Evolutionary conservation across 2,329 filamentous ascomycete genomes (phyloP).

Genomic region (Sporothrix brasiliensis): DNA sequence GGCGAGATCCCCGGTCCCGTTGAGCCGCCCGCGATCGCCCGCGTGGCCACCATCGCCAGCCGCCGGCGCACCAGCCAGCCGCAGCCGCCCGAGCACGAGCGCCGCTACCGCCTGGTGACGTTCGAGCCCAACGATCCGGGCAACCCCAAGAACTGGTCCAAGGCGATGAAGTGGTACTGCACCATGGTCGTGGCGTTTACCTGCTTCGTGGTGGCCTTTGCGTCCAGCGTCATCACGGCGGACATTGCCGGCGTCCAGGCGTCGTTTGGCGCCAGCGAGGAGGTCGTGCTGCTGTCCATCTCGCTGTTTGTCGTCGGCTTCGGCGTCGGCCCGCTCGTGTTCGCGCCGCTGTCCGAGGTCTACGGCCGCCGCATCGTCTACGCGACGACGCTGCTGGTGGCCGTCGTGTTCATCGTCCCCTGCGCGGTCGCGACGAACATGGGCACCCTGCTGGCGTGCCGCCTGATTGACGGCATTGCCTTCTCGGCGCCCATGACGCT

Average conservation of each 20-base stretch:
- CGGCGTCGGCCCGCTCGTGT: conserved; percentile 76
- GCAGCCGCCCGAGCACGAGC: conserved; percentile 29
- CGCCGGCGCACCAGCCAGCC: conserved; percentile 31
- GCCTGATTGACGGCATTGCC: conserved; percentile 78
- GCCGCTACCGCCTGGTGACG: conserved; percentile 57
- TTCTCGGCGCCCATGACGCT: conserved; percentile 87
- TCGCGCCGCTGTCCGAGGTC: conserved; percentile 77
- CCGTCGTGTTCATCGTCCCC: conserved; percentile 78
- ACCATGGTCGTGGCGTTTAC: conserved; percentile 82
- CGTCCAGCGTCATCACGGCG: conserved; percentile 75
- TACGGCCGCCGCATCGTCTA: conserved; percentile 74
- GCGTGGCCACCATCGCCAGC: conserved; percentile 40
- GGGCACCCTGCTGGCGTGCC: conserved; percentile 72
- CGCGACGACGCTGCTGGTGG: conserved; percentile 65
- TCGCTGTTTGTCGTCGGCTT: conserved; percentile 81
- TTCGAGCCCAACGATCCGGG: conserved; percentile 72
- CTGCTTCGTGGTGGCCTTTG: conserved; percentile 73
- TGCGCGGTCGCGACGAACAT: conserved; percentile 78
- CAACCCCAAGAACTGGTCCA: conserved; percentile 86
- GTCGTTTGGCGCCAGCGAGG: conserved; percentile 68
- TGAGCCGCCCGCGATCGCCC: conserved; percentile 51
- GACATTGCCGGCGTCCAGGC: conserved; percentile 66
- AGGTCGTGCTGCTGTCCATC: conserved; percentile 72
- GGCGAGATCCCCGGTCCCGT: conserved; percentile 55
- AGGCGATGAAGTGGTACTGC: conserved; percentile 76